phyloP scores from a whole-genome alignment of 2,329 filamentous ascomycete genomes.

The Colletotrichum musicola region DNA sequence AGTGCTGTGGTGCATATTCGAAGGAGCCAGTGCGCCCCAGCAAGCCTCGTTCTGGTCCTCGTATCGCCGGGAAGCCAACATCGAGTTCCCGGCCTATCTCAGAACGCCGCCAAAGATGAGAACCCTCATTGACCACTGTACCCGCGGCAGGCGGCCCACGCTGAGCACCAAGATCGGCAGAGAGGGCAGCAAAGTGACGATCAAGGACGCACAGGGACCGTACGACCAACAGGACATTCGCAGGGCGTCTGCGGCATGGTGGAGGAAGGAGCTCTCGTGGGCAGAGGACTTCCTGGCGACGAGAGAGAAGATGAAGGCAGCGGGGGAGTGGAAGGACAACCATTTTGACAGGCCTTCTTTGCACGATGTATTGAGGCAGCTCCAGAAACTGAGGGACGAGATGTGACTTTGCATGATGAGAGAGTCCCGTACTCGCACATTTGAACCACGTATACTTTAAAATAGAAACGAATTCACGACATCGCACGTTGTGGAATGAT shows the following conservation, averaged over 20 bases:
- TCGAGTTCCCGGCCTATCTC: constrained; percentile 67
- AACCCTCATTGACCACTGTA: constrained; percentile 65
- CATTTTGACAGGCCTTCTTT: constrained; percentile 62
- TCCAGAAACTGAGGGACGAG: constrained; percentile 40
- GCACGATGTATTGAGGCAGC: constrained; percentile 53
- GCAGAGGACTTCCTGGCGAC: constrained; percentile 61
- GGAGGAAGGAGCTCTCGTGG: constrained; percentile 60
- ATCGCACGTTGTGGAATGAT: too few species aligned
- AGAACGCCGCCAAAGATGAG: constrained; percentile 61
- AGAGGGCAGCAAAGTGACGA: constrained; percentile 59
- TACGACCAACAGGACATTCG: constrained; percentile 52
- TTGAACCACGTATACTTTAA: too few species aligned
- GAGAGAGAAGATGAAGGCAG: constrained; percentile 52
- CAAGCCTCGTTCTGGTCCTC: constrained; percentile 70
- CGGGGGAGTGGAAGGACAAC: constrained; percentile 63
- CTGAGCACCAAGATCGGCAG: constrained; percentile 61
- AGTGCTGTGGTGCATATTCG: constrained; percentile 73
- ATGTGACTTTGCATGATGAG: constrained; percentile 38
- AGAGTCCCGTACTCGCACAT: not conserved
- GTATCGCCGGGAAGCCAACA: constrained; percentile 66
- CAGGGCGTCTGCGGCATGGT: constrained; percentile 59
- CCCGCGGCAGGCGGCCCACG: constrained; percentile 59
- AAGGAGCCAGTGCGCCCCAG: constrained; percentile 70
- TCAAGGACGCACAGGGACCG: constrained; percentile 50
- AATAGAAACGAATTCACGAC: too few species aligned